A percentile compares a stretch with the other conserved stretches of the same genome.
Conservation (phyloP, 768 basidiomycete genomes). For the Mycena polygramma region DNA sequence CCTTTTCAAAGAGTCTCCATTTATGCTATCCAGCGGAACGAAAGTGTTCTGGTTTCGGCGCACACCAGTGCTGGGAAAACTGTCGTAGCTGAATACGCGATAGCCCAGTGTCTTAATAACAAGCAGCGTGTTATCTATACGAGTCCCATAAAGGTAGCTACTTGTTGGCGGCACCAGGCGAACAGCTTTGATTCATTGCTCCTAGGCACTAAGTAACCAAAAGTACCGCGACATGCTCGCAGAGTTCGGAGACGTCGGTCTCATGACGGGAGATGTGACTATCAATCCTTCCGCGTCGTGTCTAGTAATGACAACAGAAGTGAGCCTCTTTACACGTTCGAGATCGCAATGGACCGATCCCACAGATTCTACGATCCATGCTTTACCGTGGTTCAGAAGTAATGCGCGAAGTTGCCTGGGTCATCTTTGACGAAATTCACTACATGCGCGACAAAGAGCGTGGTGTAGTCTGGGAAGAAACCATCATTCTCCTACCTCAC, state of each 20-base stretch:
- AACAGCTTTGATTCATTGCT: slow-evolving; percentile 21
- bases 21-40: slow-evolving; percentile 95
- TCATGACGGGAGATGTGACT: slow-evolving; percentile 99
- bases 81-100: slow-evolving; percentile 99
- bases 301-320: slow-evolving; percentile 99
- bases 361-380: slow-evolving; percentile 97
- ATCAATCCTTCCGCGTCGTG: slow-evolving; percentile 98
- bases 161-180: slow-evolving; percentile 40
- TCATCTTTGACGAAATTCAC: slow-evolving; percentile 99
- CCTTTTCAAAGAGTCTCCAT: slow-evolving; percentile 98
- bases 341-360: slow-evolving; percentile 5
- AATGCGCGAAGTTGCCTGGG: slow-evolving; percentile 99
- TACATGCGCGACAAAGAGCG: slow-evolving; percentile 99
- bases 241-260: slow-evolving; percentile 96
- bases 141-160: slow-evolving; percentile 96
- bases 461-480: slow-evolving; percentile 99
- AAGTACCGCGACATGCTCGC: slow-evolving; percentile 99
- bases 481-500: slow-evolving; percentile 96
- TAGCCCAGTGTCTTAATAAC: slow-evolving; percentile 93
- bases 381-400: slow-evolving; percentile 98
- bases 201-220: slow-evolving; percentile 96
- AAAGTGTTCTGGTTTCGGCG: slow-evolving; percentile 97
- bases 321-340: slow-evolving; percentile 49
- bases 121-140: slow-evolving; percentile 99
- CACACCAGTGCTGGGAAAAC: slow-evolving; percentile 99